phyloP scores from a whole-genome alignment of 2,329 filamentous ascomycete genomes.

The Bipolaris victoriae region DNA sequence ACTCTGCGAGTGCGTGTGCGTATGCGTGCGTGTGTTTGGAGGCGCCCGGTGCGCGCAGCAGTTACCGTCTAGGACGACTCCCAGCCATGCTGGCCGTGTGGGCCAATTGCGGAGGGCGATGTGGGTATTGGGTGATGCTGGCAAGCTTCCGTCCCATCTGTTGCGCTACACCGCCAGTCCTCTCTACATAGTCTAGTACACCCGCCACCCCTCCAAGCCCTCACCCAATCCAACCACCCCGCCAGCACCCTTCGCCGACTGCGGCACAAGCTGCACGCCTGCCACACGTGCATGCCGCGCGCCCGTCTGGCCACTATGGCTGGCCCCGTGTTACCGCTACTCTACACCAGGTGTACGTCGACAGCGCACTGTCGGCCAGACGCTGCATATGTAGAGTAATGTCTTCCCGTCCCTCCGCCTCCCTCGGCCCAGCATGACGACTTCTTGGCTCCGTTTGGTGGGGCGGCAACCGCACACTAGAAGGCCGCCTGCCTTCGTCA shows the following conservation, averaged over 20 bases:
- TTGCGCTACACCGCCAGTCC: conserved; percentile 38
- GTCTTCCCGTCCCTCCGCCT: background rate
- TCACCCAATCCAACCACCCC: conserved; percentile 14
- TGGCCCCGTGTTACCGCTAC: conserved; percentile 10
- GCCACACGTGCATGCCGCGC: conserved; percentile 27
- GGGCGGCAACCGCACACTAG: conserved; percentile 4
- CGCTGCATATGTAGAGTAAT: conserved; percentile 17
- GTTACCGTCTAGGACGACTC: conserved; percentile 25
- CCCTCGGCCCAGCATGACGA: conserved; percentile 4
- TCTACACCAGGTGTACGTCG: conserved; percentile 10
- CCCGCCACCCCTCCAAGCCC: background rate
- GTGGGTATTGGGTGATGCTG: conserved; percentile 19
- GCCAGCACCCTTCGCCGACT: conserved; percentile 24
- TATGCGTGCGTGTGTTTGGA: conserved; percentile 12
- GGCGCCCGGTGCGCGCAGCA: conserved; percentile 15
- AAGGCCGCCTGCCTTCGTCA: conserved; percentile 1
- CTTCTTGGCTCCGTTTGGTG: conserved; percentile 11
- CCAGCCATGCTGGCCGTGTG: conserved; percentile 20
- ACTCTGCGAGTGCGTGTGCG: background rate
- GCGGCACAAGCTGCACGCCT: conserved; percentile 27
- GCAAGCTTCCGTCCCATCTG: conserved; percentile 13
- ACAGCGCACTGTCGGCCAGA: conserved; percentile 34
- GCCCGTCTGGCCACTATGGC: conserved; percentile 19
- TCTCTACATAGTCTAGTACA: conserved; percentile 10
- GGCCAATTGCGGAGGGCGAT: conserved; percentile 19